Conservation (phyloP, 2,329 filamentous ascomycete species). For the Endocalyx cinctus region DNA sequence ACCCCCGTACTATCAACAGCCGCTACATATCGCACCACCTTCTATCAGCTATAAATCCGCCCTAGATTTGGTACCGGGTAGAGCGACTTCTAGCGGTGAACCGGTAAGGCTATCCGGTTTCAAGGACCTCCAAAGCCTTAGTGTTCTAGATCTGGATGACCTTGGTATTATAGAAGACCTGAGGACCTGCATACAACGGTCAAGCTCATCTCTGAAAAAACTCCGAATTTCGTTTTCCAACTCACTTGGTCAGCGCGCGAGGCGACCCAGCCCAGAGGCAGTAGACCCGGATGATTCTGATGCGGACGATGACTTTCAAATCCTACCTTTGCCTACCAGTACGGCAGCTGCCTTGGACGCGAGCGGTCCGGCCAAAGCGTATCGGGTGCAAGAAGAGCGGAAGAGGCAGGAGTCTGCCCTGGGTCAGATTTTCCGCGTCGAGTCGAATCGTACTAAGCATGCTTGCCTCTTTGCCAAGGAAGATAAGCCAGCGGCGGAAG, state of each 20-base stretch:
- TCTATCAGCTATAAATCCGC: constrained; percentile 31
- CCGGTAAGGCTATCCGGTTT: constrained; percentile 55
- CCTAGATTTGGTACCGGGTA: too few species aligned
- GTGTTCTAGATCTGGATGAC: constrained; percentile 57
- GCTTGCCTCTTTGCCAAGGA: constrained; percentile 15
- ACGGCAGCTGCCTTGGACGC: constrained; percentile 30
- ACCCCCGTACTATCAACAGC: constrained; percentile 19
- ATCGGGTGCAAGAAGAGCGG: constrained; percentile 48
- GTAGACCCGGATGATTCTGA: constrained; percentile 45
- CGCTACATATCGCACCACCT: constrained; percentile 27
- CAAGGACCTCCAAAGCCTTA: constrained; percentile 46
- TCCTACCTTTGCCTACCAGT: constrained; percentile 29
- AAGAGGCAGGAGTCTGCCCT: constrained; percentile 51
- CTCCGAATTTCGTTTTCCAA: constrained; percentile 57
- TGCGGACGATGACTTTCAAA: constrained; percentile 51
- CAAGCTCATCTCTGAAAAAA: constrained; percentile 47
- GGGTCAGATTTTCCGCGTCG: constrained; percentile 48
- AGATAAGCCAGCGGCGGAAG: constrained; percentile 13
- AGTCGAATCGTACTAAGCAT: constrained; percentile 34
- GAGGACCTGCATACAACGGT: constrained; percentile 50
- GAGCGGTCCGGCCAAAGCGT: constrained; percentile 39
- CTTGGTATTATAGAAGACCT: constrained; percentile 54
- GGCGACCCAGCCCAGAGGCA: constrained; percentile 36
- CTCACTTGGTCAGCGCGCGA: constrained; percentile 40
- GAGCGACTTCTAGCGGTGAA: constrained; percentile 28